Evolutionary conservation across 2,329 filamentous ascomycete genomes (phyloP).

Genomic region (Alternaria conjuncta): DNA sequence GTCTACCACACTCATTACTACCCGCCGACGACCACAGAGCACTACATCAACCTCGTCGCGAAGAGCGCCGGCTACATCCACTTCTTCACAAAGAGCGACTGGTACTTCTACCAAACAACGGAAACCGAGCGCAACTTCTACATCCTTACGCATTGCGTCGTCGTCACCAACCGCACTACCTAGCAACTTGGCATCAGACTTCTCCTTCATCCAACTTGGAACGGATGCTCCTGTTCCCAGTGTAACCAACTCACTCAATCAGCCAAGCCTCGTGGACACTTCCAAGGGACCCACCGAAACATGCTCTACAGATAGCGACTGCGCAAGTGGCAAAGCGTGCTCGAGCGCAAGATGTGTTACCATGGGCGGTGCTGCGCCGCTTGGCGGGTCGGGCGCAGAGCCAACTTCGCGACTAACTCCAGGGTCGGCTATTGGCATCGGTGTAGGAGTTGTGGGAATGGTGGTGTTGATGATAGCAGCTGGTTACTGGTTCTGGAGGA

Average conservation of each 20-base stretch:
- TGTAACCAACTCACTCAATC: not conserved
- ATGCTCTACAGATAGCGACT: constrained; percentile 32
- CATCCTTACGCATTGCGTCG: constrained; percentile 1
- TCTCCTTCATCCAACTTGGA: constrained; percentile 19
- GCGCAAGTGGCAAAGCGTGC: constrained; percentile 35
- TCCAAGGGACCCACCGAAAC: constrained; percentile 18
- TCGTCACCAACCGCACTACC: constrained; percentile 7
- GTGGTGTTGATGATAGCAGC: constrained; percentile 28
- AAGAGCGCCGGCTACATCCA: not conserved
- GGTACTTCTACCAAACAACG: constrained; percentile 5
- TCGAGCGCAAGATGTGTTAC: constrained; percentile 26
- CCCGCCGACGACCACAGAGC: constrained; percentile 6
- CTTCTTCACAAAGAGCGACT: constrained; percentile 4
- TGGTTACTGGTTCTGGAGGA: constrained; percentile 32
- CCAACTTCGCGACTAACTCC: constrained; percentile 28
- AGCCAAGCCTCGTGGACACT: not conserved
- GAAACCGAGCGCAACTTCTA: not conserved
- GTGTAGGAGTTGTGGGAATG: constrained; percentile 29
- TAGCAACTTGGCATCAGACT: constrained; percentile 6
- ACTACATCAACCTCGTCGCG: constrained; percentile 11
- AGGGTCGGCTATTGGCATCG: constrained; percentile 33
- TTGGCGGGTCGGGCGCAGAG: constrained; percentile 22
- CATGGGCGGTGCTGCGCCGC: constrained; percentile 24
- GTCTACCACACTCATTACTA: constrained; percentile 28
- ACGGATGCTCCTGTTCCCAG: constrained; percentile 12